Base-by-base conservation (phyloP, 495 filamentous ascomycete genomes). In the Penicillium subrubescens region DNA sequence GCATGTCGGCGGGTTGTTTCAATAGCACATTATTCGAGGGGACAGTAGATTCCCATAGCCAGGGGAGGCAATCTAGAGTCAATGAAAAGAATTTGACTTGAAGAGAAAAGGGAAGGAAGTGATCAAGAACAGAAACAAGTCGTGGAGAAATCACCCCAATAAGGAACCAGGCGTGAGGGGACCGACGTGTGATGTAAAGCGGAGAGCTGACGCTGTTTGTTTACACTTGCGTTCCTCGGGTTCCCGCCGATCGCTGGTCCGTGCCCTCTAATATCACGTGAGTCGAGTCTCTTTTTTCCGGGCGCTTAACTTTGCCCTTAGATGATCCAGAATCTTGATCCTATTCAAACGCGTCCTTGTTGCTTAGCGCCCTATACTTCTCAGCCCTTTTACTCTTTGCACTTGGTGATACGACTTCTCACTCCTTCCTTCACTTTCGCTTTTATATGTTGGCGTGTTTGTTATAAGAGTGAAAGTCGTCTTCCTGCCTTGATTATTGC, bases 201-300 rank as follows among this genome's bases (percentile, higher is more conserved):
- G 65, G 65, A 68, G 57, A 55, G 63, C 59, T 64, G 60, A 61
- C 44, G 65, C 71, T 79, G 78, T 81, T 79, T 77, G 74, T 77
- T 77, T 81, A 79, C 75, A 68, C 66, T 52, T 73, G 66, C 70
- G 75, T 76, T 77, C 72, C 73, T 77, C 69, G 71, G 73, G 73
- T 73, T 69, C 68, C 73, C 66, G 72, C 68, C 69, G 76, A 79
- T 81, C 74, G 8, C 21, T 73, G 69, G 74, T 69, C 63, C 61
- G 77, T 65, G 57, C 61, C 0, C 0, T n/a, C 0, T 15, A 0
- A 15, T 29, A 25, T 79, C 76, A 81, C 72, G 68, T 75, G 73
- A 61, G 37, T 59, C 58, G 59, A 59, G 53, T 65, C 52, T 55
- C 59, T 65, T 70, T 70, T 66, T 53, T n/a, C 56, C 59, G 60